phyloP scores from a whole-genome alignment of 1,284 basidiomycete genomes.

The Coniferiporia weirii region DNA sequence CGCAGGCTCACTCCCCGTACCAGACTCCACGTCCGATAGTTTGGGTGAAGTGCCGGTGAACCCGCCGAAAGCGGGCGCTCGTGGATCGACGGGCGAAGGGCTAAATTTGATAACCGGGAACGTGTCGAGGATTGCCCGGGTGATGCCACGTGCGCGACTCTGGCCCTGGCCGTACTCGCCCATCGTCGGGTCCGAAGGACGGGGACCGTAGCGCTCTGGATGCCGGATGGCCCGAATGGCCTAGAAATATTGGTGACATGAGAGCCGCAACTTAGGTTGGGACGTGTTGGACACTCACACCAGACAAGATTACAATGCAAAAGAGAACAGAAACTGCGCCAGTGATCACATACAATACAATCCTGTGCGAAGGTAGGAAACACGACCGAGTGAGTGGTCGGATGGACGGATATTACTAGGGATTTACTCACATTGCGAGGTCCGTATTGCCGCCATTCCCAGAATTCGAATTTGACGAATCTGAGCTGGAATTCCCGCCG shows the following conservation, averaged over 20 bases:
- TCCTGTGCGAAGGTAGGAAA: conserved; percentile 40
- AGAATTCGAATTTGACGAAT: conserved; percentile 9
- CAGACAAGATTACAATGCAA: conserved; percentile 74
- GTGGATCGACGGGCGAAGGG: conserved; percentile 19
- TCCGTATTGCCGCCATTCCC: conserved; percentile 46
- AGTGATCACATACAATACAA: conserved; percentile 82
- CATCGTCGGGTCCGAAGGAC: conserved; percentile 39
- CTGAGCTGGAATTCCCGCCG: conserved; percentile 18
- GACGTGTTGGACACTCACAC: conserved; percentile 44
- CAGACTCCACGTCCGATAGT: conserved; percentile 32
- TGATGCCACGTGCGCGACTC: conserved; percentile 74
- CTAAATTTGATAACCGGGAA: conserved; percentile 91
- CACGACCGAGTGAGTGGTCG: neutral
- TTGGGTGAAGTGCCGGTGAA: conserved; percentile 1
- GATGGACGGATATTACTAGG: too few relatives aligned
- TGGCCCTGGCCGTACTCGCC: conserved; percentile 47
- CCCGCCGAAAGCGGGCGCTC: conserved; percentile 2
- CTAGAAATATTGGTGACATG: conserved; percentile 31
- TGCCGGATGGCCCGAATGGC: conserved; percentile 78
- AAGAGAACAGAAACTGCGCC: conserved; percentile 81
- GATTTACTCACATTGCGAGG: conserved; percentile 59
- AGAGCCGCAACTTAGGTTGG: conserved; percentile 14
- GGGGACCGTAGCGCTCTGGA: conserved; percentile 87
- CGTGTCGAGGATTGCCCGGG: conserved; percentile 87
- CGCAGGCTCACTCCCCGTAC: neutral